These are phyloP conservation scores for Rheum nobile DNA, from an alignment of 148 eudicot species.

Conservation along the genomic window DNA sequence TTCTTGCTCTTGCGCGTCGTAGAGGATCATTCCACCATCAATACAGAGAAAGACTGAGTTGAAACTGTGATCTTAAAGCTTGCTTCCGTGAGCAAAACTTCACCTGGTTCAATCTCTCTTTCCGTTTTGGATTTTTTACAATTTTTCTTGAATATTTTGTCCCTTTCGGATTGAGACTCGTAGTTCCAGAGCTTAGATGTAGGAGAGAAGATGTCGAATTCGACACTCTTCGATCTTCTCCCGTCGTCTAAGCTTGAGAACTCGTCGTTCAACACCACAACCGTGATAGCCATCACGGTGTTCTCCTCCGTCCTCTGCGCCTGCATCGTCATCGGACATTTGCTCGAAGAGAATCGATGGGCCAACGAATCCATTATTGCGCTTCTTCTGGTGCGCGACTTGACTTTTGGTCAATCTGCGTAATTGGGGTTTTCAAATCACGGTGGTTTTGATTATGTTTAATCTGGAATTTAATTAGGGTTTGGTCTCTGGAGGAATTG, in stretches of 20 bases:
- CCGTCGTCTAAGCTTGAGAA: slow-evolving; percentile 6
- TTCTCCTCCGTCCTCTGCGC: slow-evolving; percentile 39
- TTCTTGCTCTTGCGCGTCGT: neutral
- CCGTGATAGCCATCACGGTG: slow-evolving; percentile 38
- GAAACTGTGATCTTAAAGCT: neutral
- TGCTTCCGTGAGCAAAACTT: slow-evolving; percentile 4
- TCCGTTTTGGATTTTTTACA: neutral
- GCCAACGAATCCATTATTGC: slow-evolving; percentile 62
- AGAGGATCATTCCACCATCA: neutral
- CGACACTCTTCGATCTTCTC: slow-evolving; percentile 3
- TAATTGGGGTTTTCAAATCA: neutral
- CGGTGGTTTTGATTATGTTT: neutral
- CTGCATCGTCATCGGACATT: slow-evolving; percentile 55
- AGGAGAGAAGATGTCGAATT: neutral
- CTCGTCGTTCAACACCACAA: slow-evolving; percentile 23
- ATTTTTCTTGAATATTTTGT: neutral
- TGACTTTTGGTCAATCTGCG: neutral
- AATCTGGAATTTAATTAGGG: slow-evolving; percentile 60
- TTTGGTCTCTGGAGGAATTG: slow-evolving; percentile 52
- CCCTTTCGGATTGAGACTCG: neutral
- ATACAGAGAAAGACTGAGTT: neutral
- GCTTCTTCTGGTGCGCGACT: slow-evolving; percentile 41
- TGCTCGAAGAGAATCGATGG: slow-evolving; percentile 53
- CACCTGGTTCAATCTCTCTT: neutral
- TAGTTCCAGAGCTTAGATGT: neutral